A percentile compares a stretch with the other conserved stretches of the same genome.
These are phyloP conservation scores for Esteya vermicola DNA, from an alignment of 2,329 filamentous ascomycete species.

Conservation along the genomic window DNA sequence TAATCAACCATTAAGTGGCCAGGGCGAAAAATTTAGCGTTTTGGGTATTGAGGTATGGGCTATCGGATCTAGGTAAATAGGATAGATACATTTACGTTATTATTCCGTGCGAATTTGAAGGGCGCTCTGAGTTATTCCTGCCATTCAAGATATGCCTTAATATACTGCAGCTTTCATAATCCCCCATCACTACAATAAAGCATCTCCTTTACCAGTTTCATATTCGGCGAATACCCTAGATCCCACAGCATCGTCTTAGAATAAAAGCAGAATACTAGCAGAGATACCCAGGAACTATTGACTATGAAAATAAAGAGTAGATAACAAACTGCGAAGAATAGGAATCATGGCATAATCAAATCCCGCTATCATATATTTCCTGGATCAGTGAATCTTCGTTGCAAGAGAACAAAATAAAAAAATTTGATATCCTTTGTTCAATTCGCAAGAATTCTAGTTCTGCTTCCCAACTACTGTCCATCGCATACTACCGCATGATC, in stretches of 20 bases:
- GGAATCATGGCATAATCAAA: neutral
- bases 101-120: too few relatives aligned
- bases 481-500: slow-evolving; percentile 49
- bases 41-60: slow-evolving; percentile 90
- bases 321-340: too few relatives aligned
- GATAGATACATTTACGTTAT: slow-evolving; percentile 5
- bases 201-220: neutral
- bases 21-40: slow-evolving; percentile 83
- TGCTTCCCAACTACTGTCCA: neutral
- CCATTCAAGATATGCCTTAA: too few relatives aligned
- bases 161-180: too few relatives aligned
- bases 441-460: too few relatives aligned
- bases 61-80: slow-evolving; percentile 38
- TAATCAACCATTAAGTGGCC: slow-evolving; percentile 85
- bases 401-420: too few relatives aligned
- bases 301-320: too few relatives aligned
- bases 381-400: too few relatives aligned
- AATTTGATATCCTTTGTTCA: neutral
- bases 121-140: too few relatives aligned
- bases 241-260: neutral
- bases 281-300: neutral
- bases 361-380: neutral
- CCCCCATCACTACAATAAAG: neutral
- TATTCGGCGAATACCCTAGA: neutral
- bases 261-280: neutral